A percentile compares a stretch with the other conserved stretches of the same genome.
These are phyloP conservation scores for Boletellus emodensis DNA, from an alignment of 768 basidiomycete genomes.

Conservation along the genomic window DNA sequence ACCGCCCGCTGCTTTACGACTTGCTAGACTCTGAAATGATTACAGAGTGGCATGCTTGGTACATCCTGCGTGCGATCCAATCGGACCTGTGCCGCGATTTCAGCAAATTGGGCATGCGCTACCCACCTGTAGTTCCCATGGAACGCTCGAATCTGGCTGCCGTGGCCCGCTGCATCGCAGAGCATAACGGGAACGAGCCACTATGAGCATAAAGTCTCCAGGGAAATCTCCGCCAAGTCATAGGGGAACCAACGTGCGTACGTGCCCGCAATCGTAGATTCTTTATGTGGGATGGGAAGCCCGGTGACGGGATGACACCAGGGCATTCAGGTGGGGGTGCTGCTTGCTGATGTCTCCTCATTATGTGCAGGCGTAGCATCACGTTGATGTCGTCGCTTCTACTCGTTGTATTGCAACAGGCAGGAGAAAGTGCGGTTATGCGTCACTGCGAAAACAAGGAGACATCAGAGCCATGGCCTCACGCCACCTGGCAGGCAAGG, in stretches of 20 bases:
- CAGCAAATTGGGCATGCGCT: conserved; percentile 18
- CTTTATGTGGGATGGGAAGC: conserved; percentile 18
- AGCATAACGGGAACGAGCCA: conserved; percentile 17
- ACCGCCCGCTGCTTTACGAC: conserved; percentile 16
- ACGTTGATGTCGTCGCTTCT: conserved; percentile 28
- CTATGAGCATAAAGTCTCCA: conserved; percentile 8
- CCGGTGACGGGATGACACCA: conserved; percentile 6
- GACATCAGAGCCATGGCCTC: conserved; percentile 16
- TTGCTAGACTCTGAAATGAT: conserved; percentile 11
- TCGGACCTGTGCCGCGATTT: conserved; percentile 12
- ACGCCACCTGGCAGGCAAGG: conserved; percentile 28
- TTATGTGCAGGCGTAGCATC: conserved; percentile 25
- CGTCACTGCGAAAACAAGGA: conserved; percentile 21
- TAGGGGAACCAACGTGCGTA: conserved; percentile 18
- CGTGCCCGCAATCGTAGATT: conserved; percentile 20
- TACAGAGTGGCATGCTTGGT: conserved; percentile 3
- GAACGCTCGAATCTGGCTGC: conserved; percentile 14
- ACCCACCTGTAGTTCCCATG: conserved; percentile 22
- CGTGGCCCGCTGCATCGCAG: conserved; percentile 18
- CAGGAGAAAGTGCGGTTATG: conserved; percentile 23
- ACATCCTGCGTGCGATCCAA: conserved; percentile 25
- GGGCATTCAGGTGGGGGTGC: conserved; percentile 12
- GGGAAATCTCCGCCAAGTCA: conserved; percentile 22
- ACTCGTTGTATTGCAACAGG: conserved; percentile 19
- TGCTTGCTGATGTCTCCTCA: conserved; percentile 23